Evolutionary conservation across 2,329 filamentous ascomycete genomes (phyloP).

Genomic region (Claviceps sp.): DNA sequence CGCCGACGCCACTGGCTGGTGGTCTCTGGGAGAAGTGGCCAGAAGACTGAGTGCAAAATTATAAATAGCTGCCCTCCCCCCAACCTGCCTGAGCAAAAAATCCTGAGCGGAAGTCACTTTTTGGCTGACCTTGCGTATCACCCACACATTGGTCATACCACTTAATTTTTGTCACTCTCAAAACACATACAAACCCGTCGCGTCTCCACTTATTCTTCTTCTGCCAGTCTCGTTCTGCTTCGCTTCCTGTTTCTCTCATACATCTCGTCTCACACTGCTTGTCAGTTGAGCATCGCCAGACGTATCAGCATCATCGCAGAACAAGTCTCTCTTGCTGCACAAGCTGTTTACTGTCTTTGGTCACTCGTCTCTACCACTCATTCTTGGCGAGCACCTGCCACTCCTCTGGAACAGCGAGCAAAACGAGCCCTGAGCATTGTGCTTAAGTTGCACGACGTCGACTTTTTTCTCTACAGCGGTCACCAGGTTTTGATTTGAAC

Average conservation of each 20-base stretch:
- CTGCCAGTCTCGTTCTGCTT: conserved; percentile 11
- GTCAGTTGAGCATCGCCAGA: conserved; percentile 9
- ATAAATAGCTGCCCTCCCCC: conserved; percentile 44
- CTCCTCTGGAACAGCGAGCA: conserved; percentile 8
- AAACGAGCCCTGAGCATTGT: conserved; percentile 6
- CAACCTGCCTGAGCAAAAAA: conserved; percentile 33
- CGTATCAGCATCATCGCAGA: conserved; percentile 7
- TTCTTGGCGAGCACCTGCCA: conserved; percentile 6
- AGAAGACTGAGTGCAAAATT: conserved; percentile 32
- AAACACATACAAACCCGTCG: conserved; percentile 14
- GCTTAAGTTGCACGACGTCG: conserved; percentile 12
- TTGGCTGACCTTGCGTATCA: conserved; percentile 39
- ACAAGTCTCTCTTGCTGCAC: conserved; percentile 5
- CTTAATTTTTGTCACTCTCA: conserved; percentile 20
- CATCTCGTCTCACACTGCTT: conserved; percentile 6
- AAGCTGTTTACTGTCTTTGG: conserved; percentile 4
- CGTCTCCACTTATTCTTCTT: conserved; percentile 16
- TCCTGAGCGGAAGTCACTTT: conserved; percentile 42
- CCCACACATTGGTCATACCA: conserved; percentile 30
- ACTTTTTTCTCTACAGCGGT: conserved; percentile 12
- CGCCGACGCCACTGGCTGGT: conserved; percentile 30
- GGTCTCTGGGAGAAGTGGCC: conserved; percentile 28
- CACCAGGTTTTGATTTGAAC: conserved; percentile 21
- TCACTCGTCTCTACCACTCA: conserved; percentile 3
- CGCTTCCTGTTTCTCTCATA: conserved; percentile 7